A percentile compares a stretch with the other conserved stretches of the same genome.
Conservation (phyloP, 305 asterid species). For the Solanum hybrid region DNA sequence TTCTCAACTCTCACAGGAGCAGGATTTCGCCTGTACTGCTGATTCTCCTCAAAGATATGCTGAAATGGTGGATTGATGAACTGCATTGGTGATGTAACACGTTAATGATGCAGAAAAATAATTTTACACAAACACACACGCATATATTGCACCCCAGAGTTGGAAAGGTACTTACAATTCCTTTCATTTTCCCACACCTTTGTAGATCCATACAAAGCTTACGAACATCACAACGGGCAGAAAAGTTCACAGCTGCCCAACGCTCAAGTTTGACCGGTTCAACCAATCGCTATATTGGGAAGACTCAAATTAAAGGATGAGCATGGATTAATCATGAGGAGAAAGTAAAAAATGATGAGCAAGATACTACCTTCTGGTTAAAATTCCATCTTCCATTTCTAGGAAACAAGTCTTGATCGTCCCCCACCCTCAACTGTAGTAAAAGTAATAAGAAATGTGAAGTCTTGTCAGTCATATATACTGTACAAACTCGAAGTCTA, state of each 20-base stretch:
- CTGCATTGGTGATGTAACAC: conserved; percentile 4
- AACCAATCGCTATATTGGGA: conserved; percentile 27
- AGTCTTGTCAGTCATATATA: background rate
- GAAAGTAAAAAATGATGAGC: background rate
- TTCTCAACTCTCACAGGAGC: conserved; percentile 47
- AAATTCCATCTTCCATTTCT: conserved; percentile 65
- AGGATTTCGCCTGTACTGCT: conserved; percentile 28
- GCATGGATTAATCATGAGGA: background rate
- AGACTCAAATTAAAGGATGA: conserved; percentile 7
- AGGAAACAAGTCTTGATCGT: conserved; percentile 34
- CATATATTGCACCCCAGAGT: background rate
- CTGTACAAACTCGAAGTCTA: background rate
- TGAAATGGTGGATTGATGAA: conserved; percentile 13
- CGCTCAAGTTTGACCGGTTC: conserved; percentile 26
- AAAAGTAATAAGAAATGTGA: background rate
- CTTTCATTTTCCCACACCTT: conserved; percentile 43
- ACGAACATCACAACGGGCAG: conserved; percentile 33
- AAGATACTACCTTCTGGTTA: conserved; percentile 39
- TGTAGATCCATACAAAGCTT: conserved; percentile 20
- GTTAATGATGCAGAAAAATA: background rate
- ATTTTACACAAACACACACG: background rate
- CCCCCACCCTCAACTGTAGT: conserved; percentile 52
- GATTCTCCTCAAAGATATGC: conserved; percentile 27
- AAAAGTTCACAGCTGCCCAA: conserved; percentile 60
- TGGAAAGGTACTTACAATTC: conserved; percentile 37